Conservation (phyloP, 768 basidiomycete species). For the Macrolepiota fuliginosa region DNA sequence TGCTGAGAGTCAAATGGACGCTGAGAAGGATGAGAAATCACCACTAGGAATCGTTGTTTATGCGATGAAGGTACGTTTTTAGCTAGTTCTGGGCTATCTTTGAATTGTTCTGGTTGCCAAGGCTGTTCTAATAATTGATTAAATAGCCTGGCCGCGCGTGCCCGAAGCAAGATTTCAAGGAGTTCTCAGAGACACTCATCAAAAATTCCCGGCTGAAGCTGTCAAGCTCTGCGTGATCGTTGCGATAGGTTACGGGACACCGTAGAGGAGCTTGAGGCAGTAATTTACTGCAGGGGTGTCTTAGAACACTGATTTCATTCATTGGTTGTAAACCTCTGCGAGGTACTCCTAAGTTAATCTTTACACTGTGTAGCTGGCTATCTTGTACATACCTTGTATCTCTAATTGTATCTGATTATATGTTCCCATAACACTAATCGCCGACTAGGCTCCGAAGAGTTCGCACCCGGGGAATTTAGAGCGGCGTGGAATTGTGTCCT, state of each 20-base stretch:
- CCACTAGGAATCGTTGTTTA: constrained; percentile 51
- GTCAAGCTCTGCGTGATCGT: constrained; percentile 9
- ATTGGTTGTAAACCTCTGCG: background rate
- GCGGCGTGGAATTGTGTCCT: background rate
- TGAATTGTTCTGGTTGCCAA: background rate
- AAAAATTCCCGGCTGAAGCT: constrained; percentile 34
- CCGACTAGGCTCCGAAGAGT: background rate
- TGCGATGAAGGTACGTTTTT: constrained; percentile 53
- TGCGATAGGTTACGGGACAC: background rate
- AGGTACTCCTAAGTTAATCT: constrained; percentile 1
- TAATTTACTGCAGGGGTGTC: background rate
- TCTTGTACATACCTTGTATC: background rate
- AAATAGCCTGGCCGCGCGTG: constrained; percentile 45
- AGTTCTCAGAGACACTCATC: constrained; percentile 46
- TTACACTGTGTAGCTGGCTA: background rate
- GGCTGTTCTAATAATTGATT: background rate
- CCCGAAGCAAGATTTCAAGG: constrained; percentile 51
- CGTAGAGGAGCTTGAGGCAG: background rate
- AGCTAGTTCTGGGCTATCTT: background rate
- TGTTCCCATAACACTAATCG: background rate
- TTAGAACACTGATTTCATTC: background rate
- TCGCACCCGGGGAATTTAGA: background rate
- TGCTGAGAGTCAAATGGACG: constrained; percentile 18
- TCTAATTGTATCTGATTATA: background rate
- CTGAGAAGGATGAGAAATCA: constrained; percentile 5